Evolutionary conservation across 306 rosid species (phyloP), one percentile per base, ranked within the genome.

Genomic region (Castanea sativa): DNA sequence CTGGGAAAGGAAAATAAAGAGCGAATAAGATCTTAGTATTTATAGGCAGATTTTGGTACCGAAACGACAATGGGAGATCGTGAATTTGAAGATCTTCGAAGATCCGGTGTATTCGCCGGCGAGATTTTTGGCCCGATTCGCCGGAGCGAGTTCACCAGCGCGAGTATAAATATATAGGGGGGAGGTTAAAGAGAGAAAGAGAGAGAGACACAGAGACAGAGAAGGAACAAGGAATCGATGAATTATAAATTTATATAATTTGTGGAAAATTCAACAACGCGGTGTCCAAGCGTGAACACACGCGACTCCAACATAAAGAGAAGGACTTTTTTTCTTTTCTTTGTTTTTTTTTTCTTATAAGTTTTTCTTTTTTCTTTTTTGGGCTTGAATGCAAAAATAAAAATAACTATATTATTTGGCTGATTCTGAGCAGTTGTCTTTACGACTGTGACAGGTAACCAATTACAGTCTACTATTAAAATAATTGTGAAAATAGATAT

Each of bases 181-280:
- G 25, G 64, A 41, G n/a, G 49, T 23, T 69, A 32, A 74, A 5
- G 80, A 25, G 55, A 64, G 51, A 77, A 57, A 30, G 38, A 29
- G 78, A 38, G 81, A 84, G 59, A 73, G 80, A 75, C 61, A 83
- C 27, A 25, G 27, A 25, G 25, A 70, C 63, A 83, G 69, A 35
- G 68, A 78, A 18, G 76, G 27, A 21, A 5, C 72, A 30, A 78
- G 55, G 82, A 57, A 71, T 20, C 29, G 21, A 64, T 32, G 77
- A 49, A 2, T 49, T 49, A 49, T 49, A 49, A 38, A 38, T 38
- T 38, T 38, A 38, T 38, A 38, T 38, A 38, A 38, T 38, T 38
- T 38, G 45, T 7, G 45, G 35, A 10, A 8, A 38, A 38, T 2
- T 49, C 53, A 49, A 49, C 53, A 49, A 49, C 53, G 53, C 53